These are phyloP conservation scores for Setaria viridis DNA, from an alignment of 202 grass and related monocot genomes.

Conservation along the genomic window DNA sequence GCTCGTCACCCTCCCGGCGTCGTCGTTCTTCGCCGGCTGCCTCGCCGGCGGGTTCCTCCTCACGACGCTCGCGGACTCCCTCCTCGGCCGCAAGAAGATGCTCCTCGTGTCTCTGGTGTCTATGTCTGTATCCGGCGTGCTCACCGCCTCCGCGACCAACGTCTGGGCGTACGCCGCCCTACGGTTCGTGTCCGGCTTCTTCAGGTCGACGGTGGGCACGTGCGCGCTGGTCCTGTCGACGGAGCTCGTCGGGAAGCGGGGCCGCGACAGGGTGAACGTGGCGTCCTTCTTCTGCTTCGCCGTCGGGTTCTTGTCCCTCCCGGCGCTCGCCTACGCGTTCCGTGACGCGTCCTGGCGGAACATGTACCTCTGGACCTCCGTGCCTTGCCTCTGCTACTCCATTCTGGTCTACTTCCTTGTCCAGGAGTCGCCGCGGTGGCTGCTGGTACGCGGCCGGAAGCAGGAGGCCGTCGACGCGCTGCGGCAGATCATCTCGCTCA, in stretches of 20 bases:
- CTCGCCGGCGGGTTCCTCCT: conserved; percentile 71
- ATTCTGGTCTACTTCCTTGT: conserved; percentile 40
- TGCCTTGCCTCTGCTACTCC: conserved; percentile 60
- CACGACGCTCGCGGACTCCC: conserved; percentile 66
- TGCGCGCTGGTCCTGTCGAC: conserved; percentile 63
- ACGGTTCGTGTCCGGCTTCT: conserved; percentile 61
- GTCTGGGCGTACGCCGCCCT: conserved; percentile 66
- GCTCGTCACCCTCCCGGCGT: conserved; percentile 65
- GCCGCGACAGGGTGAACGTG: conserved; percentile 61
- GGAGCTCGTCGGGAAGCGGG: conserved; percentile 65
- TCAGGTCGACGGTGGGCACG: conserved; percentile 58
- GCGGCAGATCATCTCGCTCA: conserved; percentile 42
- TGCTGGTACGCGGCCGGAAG: conserved; percentile 62
- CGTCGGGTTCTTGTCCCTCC: conserved; percentile 69
- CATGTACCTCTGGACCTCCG: conserved; percentile 68
- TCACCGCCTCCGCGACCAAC: conserved; percentile 60
- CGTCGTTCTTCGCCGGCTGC: conserved; percentile 69
- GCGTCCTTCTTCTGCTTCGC: conserved; percentile 64
- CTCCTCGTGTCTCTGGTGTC: conserved; percentile 53
- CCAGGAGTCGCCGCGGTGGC: conserved; percentile 44
- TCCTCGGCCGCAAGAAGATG: conserved; percentile 78
- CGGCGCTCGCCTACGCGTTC: conserved; percentile 61
- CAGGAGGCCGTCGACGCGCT: conserved; percentile 65
- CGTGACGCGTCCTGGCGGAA: conserved; percentile 57
- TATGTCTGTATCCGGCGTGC: conserved; percentile 70